Conservation (phyloP, 441 rosid species). For the Euphorbia schlechtendalii region DNA sequence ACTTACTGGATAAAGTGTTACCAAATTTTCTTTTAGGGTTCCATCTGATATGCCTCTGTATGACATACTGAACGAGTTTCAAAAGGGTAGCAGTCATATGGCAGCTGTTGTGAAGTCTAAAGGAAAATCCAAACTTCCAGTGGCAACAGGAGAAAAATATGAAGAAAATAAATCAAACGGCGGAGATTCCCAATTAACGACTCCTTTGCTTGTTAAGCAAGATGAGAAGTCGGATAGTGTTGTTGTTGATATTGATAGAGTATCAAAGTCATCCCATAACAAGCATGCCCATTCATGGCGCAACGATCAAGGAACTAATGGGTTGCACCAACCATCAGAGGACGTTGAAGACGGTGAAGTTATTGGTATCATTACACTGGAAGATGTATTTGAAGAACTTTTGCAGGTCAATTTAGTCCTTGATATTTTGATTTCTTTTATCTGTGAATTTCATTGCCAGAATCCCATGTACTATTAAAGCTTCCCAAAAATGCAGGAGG, state of each 20-base stretch:
- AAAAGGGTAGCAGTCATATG: too few species aligned
- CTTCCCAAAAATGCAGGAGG: conserved; percentile 52
- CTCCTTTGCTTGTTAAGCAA: conserved; percentile 52
- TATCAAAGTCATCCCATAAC: conserved; percentile 26
- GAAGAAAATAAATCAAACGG: conserved; percentile 33
- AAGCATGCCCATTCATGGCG: conserved; percentile 26
- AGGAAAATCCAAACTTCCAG: conserved; percentile 46
- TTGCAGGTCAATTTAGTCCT: conserved; percentile 41
- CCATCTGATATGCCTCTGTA: too few species aligned
- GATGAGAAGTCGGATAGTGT: conserved; percentile 49
- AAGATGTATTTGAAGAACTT: conserved; percentile 97
- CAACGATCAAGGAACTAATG: conserved; percentile 34
- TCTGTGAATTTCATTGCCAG: neutral
- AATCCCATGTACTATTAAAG: conserved; percentile 2
- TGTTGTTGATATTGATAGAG: conserved; percentile 65
- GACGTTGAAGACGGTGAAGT: conserved; percentile 86
- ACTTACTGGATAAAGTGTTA: neutral
- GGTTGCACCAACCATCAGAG: conserved; percentile 41
- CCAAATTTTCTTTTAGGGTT: conserved; percentile 56
- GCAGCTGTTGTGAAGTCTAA: conserved; percentile 77
- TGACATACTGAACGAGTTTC: too few species aligned
- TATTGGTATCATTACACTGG: too few species aligned
- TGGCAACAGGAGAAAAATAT: conserved; percentile 34
- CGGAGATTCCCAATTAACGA: conserved; percentile 44
- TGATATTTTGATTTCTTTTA: neutral